Conservation (phyloP, 2,329 filamentous ascomycete species). For the Juglanconis juglandina region DNA sequence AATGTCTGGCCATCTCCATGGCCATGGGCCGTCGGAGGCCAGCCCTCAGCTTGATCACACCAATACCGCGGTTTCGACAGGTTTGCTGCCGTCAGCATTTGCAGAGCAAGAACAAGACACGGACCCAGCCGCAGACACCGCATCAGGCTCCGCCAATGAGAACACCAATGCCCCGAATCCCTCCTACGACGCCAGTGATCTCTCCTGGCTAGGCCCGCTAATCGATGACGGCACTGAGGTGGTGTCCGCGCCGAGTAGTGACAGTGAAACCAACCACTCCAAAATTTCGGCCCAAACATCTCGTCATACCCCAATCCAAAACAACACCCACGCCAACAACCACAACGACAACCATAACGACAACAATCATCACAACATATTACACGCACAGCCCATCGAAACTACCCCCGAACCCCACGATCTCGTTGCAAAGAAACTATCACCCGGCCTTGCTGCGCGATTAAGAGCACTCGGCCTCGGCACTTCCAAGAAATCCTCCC, state of each 20-base stretch:
- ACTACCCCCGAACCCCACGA: conserved; percentile 20
- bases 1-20: neutral
- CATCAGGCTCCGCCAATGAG: neutral
- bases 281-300: conserved; percentile 16
- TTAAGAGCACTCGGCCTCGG: conserved; percentile 64
- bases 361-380: conserved; percentile 19
- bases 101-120: neutral
- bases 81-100: neutral
- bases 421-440: conserved; percentile 45
- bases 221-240: conserved; percentile 21
- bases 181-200: conserved; percentile 39
- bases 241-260: neutral
- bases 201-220: conserved; percentile 34
- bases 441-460: conserved; percentile 61
- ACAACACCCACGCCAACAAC: conserved; percentile 15
- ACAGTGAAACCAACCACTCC: conserved; percentile 11
- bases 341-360: conserved; percentile 21
- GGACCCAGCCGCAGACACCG: neutral
- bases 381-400: conserved; percentile 4
- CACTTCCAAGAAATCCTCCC: conserved; percentile 36
- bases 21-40: neutral
- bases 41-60: neutral
- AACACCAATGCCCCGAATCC: conserved; percentile 32
- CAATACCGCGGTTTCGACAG: neutral
- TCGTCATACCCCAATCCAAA: conserved; percentile 21